Conservation (phyloP, 208 protist genomes). For the Herpetomonas samuelpessoai region DNA sequence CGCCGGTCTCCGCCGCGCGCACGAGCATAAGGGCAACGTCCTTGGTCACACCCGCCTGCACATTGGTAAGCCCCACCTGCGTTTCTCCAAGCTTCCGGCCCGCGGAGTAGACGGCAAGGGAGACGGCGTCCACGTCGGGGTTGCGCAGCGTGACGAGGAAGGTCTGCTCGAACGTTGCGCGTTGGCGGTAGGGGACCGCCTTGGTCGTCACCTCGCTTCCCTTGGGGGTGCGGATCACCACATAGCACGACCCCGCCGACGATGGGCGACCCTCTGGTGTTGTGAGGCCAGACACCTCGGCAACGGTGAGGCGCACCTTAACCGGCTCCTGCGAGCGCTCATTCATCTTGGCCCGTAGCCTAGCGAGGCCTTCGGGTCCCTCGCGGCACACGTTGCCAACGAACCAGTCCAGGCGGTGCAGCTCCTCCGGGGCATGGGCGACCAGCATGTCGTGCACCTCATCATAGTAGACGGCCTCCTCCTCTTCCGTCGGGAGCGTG, state of each 20-base stretch:
- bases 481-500: constrained; percentile 33
- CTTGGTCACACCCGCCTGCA: constrained; percentile 43
- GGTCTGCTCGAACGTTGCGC: constrained; percentile 47
- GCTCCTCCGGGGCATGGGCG: constrained; percentile 58
- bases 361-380: constrained; percentile 11
- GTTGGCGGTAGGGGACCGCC: constrained; percentile 40
- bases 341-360: constrained; percentile 2
- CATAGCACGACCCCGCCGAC: constrained; percentile 40
- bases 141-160: constrained; percentile 43
- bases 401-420: constrained; percentile 83
- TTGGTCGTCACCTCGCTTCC: constrained; percentile 22
- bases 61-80: constrained; percentile 50
- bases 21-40: constrained; percentile 60
- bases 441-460: constrained; percentile 49
- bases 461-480: constrained; percentile 50
- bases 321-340: constrained; percentile 18
- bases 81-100: constrained; percentile 62
- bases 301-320: constrained; percentile 43
- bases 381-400: constrained; percentile 35
- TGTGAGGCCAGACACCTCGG: constrained; percentile 43
- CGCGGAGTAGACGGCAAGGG: constrained; percentile 42
- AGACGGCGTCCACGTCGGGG: constrained; percentile 34
- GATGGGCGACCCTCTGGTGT: constrained; percentile 42
- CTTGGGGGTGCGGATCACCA: constrained; percentile 25
- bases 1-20: constrained; percentile 59